A percentile compares a stretch with the other conserved stretches of the same genome.
Evolutionary conservation across 768 basidiomycete species (phyloP).

Genomic region (Bullera alba): DNA sequence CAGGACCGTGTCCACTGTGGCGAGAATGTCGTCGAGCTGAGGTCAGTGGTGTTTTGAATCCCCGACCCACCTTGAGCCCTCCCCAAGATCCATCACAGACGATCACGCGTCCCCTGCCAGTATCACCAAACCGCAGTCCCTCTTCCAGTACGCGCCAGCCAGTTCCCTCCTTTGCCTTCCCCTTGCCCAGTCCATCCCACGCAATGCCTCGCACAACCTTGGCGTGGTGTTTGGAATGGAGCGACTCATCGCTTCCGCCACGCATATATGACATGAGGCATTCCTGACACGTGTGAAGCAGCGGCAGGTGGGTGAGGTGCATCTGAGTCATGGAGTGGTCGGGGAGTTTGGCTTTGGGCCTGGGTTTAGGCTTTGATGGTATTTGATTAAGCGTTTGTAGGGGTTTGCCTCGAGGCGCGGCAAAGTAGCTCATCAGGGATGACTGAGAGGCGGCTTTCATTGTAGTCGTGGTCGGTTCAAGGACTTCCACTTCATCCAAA

Average conservation of each 20-base stretch:
- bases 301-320: constrained; percentile 31
- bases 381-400: no score
- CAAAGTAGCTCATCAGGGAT: constrained; percentile 25
- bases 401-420: constrained; percentile 1
- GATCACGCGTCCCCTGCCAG: constrained; percentile 23
- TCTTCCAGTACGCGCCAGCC: constrained; percentile 30
- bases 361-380: no score
- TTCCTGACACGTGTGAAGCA: constrained; percentile 35
- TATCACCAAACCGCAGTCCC: constrained; percentile 16
- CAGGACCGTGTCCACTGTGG: constrained; percentile 40
- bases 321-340: constrained; percentile 16
- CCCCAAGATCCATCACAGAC: constrained; percentile 28
- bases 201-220: constrained; percentile 33
- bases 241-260: constrained; percentile 32
- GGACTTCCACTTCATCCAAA: no score
- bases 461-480: neutral
- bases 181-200: constrained; percentile 34
- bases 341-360: no score
- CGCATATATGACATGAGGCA: constrained; percentile 43
- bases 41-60: neutral
- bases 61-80: constrained; percentile 24
- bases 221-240: constrained; percentile 34
- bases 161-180: constrained; percentile 8
- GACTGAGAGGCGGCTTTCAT: constrained; percentile 6
- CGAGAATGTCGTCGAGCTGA: constrained; percentile 40